phyloP scores from a whole-genome alignment of 2,329 filamentous ascomycete genomes.

The Aspergillus pseudonomiae region DNA sequence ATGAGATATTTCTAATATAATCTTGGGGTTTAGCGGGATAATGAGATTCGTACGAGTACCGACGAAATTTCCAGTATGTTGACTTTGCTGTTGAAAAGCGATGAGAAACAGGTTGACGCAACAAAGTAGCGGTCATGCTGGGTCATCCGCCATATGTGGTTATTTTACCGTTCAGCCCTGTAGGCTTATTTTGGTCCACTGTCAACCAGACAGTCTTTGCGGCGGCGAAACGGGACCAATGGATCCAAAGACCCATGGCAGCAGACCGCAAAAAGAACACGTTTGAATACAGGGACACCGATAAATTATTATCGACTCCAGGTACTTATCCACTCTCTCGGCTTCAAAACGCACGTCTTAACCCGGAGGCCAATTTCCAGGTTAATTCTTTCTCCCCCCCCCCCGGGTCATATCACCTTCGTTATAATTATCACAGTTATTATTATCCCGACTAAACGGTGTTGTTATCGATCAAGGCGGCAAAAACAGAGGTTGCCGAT shows the following conservation, averaged over 20 bases:
- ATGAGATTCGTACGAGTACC: background rate
- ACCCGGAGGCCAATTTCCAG: conserved; percentile 8
- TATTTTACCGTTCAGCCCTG: conserved; percentile 27
- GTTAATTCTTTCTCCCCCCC: background rate
- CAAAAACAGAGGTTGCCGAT: background rate
- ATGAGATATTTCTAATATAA: background rate
- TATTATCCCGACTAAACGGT: background rate
- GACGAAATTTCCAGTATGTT: background rate
- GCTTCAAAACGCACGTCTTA: conserved; percentile 2
- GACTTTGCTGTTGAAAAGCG: background rate
- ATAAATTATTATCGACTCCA: conserved; percentile 6
- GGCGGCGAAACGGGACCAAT: conserved; percentile 9
- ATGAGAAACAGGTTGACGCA: background rate
- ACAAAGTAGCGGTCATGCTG: conserved; percentile 3
- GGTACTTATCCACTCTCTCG: conserved; percentile 5
- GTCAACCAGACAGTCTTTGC: conserved; percentile 11
- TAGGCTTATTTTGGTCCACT: conserved; percentile 12
- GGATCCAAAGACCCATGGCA: conserved; percentile 13
- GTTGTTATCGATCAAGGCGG: background rate
- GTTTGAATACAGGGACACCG: conserved; percentile 20
- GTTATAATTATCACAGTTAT: background rate
- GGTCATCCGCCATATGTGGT: background rate
- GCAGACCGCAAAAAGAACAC: conserved; percentile 28
- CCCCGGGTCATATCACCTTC: background rate
- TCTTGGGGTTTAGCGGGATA: background rate